These are phyloP conservation scores for Aspergillus sp. DNA, from an alignment of 2,329 filamentous ascomycete species.

Conservation along the genomic window DNA sequence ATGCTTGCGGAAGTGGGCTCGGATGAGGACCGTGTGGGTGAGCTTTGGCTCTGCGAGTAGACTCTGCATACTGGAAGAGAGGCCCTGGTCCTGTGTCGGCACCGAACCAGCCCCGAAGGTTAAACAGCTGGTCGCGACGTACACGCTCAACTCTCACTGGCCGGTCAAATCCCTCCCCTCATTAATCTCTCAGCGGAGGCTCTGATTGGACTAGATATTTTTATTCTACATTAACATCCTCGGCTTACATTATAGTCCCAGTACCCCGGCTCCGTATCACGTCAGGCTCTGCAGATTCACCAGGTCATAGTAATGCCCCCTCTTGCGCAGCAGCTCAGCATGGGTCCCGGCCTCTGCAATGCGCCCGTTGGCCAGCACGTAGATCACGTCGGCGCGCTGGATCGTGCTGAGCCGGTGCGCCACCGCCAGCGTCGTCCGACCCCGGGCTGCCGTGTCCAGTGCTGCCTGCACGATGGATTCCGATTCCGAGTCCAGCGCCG, in stretches of 20 bases:
- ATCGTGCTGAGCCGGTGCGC: slow-evolving; percentile 89
- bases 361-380: slow-evolving; percentile 83
- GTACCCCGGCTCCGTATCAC: slow-evolving; percentile 9
- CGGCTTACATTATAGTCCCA: neutral
- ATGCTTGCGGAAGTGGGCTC: neutral
- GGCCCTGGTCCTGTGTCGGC: neutral
- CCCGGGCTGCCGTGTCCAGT: slow-evolving; percentile 77
- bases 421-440: slow-evolving; percentile 85
- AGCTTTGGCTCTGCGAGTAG: too few species aligned
- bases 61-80: too few species aligned
- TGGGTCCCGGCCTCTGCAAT: slow-evolving; percentile 84
- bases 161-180: neutral
- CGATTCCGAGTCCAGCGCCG: slow-evolving; percentile 51
- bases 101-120: neutral
- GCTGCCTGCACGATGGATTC: slow-evolving; percentile 64
- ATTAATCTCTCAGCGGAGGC: neutral
- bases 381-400: slow-evolving; percentile 88
- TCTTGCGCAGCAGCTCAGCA: slow-evolving; percentile 66
- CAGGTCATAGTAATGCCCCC: slow-evolving; percentile 73
- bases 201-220: neutral
- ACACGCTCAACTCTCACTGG: neutral
- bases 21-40: slow-evolving; percentile 1
- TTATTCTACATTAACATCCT: neutral
- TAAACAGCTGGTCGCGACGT: neutral
- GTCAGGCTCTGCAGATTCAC: slow-evolving; percentile 77